A percentile compares a stretch with the other conserved stretches of the same genome.
phyloP scores from a whole-genome alignment of 2,329 filamentous ascomycete species.

The Aspergillus pseudonomiae region DNA sequence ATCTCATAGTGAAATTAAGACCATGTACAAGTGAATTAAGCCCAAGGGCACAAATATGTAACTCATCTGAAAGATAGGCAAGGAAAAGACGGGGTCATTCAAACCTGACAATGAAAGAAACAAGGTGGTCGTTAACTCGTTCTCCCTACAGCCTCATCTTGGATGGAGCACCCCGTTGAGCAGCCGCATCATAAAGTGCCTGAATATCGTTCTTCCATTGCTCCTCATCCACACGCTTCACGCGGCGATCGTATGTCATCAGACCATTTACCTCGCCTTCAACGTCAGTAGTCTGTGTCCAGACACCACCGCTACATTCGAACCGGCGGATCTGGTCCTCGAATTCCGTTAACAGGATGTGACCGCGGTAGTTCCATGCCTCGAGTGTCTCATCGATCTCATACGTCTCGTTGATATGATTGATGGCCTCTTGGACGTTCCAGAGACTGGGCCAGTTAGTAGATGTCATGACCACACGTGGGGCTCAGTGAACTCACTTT shows the following conservation, averaged over 20 bases:
- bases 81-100: neutral
- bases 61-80: neutral
- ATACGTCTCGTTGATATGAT: slow-evolving; percentile 67
- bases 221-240: slow-evolving; percentile 55
- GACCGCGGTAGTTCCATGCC: slow-evolving; percentile 68
- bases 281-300: slow-evolving; percentile 75
- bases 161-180: slow-evolving; percentile 1
- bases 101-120: neutral
- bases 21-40: neutral
- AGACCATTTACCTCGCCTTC: slow-evolving; percentile 75
- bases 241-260: slow-evolving; percentile 67
- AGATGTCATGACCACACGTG: neutral
- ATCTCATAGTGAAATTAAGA: neutral
- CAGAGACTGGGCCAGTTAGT: slow-evolving; percentile 55
- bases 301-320: slow-evolving; percentile 68
- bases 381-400: slow-evolving; percentile 63
- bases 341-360: slow-evolving; percentile 54
- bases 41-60: neutral
- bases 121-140: neutral
- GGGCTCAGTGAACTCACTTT: slow-evolving; percentile 49
- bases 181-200: slow-evolving; percentile 61
- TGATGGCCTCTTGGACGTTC: slow-evolving; percentile 63
- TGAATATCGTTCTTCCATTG: slow-evolving; percentile 66
- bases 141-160: neutral
- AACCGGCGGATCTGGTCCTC: slow-evolving; percentile 56